phyloP scores from a whole-genome alignment of 2,329 filamentous ascomycete species.

The Tolypocladium guangdongense region DNA sequence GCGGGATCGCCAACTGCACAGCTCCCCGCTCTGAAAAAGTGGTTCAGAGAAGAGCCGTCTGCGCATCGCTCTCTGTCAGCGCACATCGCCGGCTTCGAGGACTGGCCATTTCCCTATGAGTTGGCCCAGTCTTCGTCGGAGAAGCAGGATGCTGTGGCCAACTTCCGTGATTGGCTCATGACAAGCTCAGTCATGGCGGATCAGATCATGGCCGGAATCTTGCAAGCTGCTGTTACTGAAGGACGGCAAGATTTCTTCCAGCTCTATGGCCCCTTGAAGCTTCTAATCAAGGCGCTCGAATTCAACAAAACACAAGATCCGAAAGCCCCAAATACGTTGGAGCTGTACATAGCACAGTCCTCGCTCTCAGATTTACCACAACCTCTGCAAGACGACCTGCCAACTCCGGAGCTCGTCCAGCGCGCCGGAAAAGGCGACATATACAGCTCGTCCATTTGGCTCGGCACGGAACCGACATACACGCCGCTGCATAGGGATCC shows the following conservation, averaged over 20 bases:
- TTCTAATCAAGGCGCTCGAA: slow-evolving; percentile 49
- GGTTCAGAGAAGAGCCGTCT: slow-evolving; percentile 35
- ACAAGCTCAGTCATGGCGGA: slow-evolving; percentile 15
- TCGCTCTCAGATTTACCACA: slow-evolving; percentile 57
- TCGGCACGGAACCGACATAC: slow-evolving; percentile 76
- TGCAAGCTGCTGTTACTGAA: slow-evolving; percentile 15
- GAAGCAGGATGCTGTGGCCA: slow-evolving; percentile 7
- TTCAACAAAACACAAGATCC: slow-evolving; percentile 28
- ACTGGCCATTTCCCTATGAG: slow-evolving; percentile 27
- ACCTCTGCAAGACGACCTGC: slow-evolving; percentile 52
- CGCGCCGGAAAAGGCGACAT: slow-evolving; percentile 65
- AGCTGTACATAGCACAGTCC: slow-evolving; percentile 82
- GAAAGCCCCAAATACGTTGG: slow-evolving; percentile 14
- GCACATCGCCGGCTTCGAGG: slow-evolving; percentile 18
- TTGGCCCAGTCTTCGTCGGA: slow-evolving; percentile 15
- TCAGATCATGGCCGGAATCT: slow-evolving; percentile 18
- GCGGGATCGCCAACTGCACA: slow-evolving; percentile 20
- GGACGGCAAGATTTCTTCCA: slow-evolving; percentile 33
- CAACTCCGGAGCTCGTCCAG: slow-evolving; percentile 52
- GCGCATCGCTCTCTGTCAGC: slow-evolving; percentile 8
- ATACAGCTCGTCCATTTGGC: slow-evolving; percentile 82
- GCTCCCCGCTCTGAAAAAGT: slow-evolving; percentile 44
- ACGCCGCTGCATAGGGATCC: slow-evolving; percentile 89
- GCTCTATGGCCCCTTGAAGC: slow-evolving; percentile 48
- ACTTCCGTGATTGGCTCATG: slow-evolving; percentile 18